Evolutionary conservation across 2,329 filamentous ascomycete species (phyloP), one percentile per base, ranked within the genome.

Genomic region (Botryotinia calthae): DNA sequence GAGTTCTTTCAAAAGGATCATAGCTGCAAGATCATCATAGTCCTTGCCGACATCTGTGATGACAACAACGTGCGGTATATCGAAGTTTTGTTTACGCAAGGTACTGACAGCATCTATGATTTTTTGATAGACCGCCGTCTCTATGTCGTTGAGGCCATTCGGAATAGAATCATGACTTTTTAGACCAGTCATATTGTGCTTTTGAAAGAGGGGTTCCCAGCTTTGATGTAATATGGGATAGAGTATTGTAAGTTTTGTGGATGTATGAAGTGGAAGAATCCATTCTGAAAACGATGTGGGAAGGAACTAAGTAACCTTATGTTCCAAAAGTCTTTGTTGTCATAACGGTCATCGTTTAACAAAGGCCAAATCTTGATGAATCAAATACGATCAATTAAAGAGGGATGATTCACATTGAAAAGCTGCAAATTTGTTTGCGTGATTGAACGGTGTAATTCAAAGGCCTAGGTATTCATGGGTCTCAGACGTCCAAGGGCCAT

Each of bases 21-120:
- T 74, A 25, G 79, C 78, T 20, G 76, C 72, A 20, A 80, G 61
- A 70, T 80, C 79, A 48, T 80, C 79, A 64, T 76, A 78, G 59
- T 80, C 79, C 63, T 80, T 80, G 2, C 75, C 77, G 14, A 80
- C 72, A 73, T 80, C 79, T 8, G 78, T 79, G 40, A 80, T 78
- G 18, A 77, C 76, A 18, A 78, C 65, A 10, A 80, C 71, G 4
- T 73, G 75, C 20, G 79, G 77, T 16, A 44, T 48, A 12, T 67
- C 65, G 9, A 58, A 22, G 56, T 28, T 44, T 6, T 62, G 12
- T 42, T 31, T 28, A 6, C 44, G 25, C 6, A 44, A 46, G 9
- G 20, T 22, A 14, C 22, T 7, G 12, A 54, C 20, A 28, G 54
- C 22, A 48, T 59, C 40, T 48, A 70, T 63, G 12, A 72, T 42